Base-by-base conservation (phyloP, 306 rosid species). In the Corylus avellana region DNA sequence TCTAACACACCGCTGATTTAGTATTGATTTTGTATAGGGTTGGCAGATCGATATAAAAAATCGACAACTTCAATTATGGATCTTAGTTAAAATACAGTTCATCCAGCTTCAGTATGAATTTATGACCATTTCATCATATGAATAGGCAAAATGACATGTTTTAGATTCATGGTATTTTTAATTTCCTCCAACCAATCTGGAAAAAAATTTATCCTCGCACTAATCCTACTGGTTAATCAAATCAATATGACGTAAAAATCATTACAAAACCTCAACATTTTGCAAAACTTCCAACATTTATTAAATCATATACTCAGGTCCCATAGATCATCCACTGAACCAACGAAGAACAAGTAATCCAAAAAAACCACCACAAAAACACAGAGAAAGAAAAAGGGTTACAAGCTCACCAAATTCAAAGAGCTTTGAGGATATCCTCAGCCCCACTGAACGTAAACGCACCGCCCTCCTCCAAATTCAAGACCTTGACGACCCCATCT, bases 391-490 rank as follows among this genome's bases (percentile, higher is more conserved):
- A 68, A 7, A 12, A 67, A 18, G 32, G 12, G 25, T n/a, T 4
- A 68, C 72, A 73, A 2, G 32, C 58, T 20, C 53, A 46, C 68
- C 29, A 35, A 46, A 75, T 18, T 87, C 82, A 93, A 44, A 95
- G 92, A 11, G 72, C 74, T 53, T 91, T 86, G 82, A 95, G 97
- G 11, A 95, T 76, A 39, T 95, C 96, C 54, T 95, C 97, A 66
- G 98, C 96, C 25, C 97, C 84, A 20, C 98, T 91, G 84, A 86
- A 88, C 4, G 97, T 95, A 61, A 95, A 93, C 9, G 99, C 96
- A 20, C 99, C 99, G 2, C 99, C 99, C 87, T 95, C 99, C 83
- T 93, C 99, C 98, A 95, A 88, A 79, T 95, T 93, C 87, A 95
- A 87, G 66, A 93, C 73, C 91, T 93, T 95, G 0, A 95, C 96